Conservation (phyloP, 2,329 filamentous ascomycete species). For the Chalaropsis thielavioides region DNA sequence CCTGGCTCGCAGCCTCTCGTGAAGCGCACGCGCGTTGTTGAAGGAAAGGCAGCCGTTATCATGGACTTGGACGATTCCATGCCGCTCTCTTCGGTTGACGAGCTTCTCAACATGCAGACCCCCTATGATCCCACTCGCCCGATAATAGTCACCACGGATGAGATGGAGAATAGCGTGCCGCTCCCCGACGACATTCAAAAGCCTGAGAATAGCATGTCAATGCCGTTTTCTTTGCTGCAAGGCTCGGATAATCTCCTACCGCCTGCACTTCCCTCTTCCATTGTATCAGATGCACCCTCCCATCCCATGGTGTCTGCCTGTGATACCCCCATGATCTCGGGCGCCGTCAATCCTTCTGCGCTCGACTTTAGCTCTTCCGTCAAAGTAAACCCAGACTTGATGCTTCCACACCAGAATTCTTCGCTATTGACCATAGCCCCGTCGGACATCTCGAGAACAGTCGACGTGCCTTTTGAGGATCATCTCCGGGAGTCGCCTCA, state of each 20-base stretch:
- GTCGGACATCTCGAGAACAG: conserved; percentile 26
- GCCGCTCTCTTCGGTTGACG: conserved; percentile 15
- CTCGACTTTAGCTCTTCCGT: conserved; percentile 20
- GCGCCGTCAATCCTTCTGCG: conserved; percentile 23
- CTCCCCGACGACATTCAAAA: conserved; percentile 2
- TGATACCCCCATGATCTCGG: conserved; percentile 11
- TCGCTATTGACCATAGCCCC: conserved; percentile 25
- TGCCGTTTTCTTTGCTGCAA: conserved; percentile 7
- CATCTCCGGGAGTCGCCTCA: conserved; percentile 11
- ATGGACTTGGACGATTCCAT: conserved; percentile 15
- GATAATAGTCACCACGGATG: conserved; percentile 14
- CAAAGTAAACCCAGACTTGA: conserved; percentile 1
- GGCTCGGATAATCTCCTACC: conserved; percentile 4
- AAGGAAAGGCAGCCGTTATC: not conserved
- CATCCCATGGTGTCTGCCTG: conserved; percentile 13
- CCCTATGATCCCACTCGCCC: conserved; percentile 16
- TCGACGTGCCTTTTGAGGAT: conserved; percentile 19
- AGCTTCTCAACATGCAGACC: conserved; percentile 12
- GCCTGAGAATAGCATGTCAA: not conserved
- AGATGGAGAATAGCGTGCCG: not conserved
- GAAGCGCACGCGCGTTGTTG: conserved; percentile 13
- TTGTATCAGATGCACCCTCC: conserved; percentile 24
- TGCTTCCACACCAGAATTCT: conserved; percentile 8
- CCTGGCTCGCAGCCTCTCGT: conserved; percentile 14
- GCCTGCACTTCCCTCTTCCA: not conserved